Conservation (phyloP, 129 eudicot genomes). For the Flaveria robusta region DNA sequence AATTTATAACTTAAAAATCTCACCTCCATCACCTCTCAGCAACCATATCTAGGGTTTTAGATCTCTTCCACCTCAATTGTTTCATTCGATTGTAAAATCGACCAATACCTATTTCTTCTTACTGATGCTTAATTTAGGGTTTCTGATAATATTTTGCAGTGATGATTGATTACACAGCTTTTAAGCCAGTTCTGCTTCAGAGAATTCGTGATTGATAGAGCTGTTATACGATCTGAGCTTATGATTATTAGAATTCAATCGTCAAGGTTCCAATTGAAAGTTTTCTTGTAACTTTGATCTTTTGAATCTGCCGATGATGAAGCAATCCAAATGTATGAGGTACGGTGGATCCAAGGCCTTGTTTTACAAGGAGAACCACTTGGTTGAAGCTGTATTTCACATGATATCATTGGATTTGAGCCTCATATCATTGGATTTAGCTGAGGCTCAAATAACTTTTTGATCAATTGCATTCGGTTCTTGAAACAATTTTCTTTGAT, state of each 20-base stretch:
- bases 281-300: background rate
- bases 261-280: background rate
- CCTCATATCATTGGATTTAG: slow-evolving; percentile 3
- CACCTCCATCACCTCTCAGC: background rate
- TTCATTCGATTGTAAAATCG: background rate
- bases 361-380: slow-evolving; percentile 36
- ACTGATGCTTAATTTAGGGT: background rate
- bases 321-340: slow-evolving; percentile 7
- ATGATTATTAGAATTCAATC: background rate
- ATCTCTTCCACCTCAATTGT: background rate
- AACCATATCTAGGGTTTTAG: background rate
- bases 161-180: slow-evolving; percentile 65
- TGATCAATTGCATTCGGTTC: background rate
- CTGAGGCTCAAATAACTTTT: slow-evolving; percentile 11
- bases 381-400: slow-evolving; percentile 33
- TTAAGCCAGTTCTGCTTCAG: slow-evolving; percentile 99
- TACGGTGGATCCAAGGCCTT: slow-evolving; percentile 26
- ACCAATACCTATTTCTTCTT: background rate
- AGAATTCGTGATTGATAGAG: slow-evolving; percentile 82
- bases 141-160: slow-evolving; percentile 34
- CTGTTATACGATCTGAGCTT: slow-evolving; percentile 73
- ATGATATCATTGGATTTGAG: slow-evolving; percentile 17
- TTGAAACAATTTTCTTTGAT: background rate
- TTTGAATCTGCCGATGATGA: slow-evolving; percentile 9
- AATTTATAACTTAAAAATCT: background rate